Percentiles rank a stretch among this genome's conserved stretches.
Evolutionary conservation across 768 basidiomycete genomes (phyloP).

Genomic region (Saitozyma podzolica): DNA sequence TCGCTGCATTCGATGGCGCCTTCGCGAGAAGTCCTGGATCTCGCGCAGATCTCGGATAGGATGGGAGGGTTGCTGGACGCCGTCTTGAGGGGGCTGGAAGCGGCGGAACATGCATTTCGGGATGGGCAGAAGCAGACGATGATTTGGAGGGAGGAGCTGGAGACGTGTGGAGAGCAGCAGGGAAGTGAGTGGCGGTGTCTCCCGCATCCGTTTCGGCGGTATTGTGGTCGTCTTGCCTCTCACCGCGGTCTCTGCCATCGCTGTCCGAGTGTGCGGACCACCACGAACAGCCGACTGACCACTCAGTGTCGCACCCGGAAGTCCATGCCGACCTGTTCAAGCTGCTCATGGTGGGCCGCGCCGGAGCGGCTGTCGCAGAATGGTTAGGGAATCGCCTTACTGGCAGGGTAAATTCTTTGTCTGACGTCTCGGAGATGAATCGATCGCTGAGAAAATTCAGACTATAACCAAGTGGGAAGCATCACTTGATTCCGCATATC

Average conservation of each 20-base stretch:
- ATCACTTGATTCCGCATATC: slow-evolving; percentile 19
- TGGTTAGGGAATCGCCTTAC: slow-evolving; percentile 44
- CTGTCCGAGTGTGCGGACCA: too few relatives aligned
- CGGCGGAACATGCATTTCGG: slow-evolving; percentile 21
- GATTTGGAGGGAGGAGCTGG: slow-evolving; percentile 44
- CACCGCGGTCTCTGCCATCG: too few relatives aligned
- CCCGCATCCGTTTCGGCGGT: neutral
- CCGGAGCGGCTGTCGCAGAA: slow-evolving; percentile 31
- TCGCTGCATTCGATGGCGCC: too few relatives aligned
- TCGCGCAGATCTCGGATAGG: slow-evolving; percentile 24
- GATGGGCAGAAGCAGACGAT: slow-evolving; percentile 43
- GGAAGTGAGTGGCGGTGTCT: slow-evolving; percentile 28
- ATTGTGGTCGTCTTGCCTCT: too few relatives aligned
- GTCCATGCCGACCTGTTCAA: slow-evolving; percentile 41
- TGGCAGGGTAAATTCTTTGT: slow-evolving; percentile 22
- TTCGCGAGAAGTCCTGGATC: slow-evolving; percentile 3
- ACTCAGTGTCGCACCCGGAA: slow-evolving; percentile 24
- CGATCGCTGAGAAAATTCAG: slow-evolving; percentile 16
- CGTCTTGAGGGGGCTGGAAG: slow-evolving; percentile 32
- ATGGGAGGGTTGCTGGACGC: slow-evolving; percentile 22
- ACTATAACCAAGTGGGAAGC: slow-evolving; percentile 42
- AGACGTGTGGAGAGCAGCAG: slow-evolving; percentile 39
- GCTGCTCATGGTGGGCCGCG: slow-evolving; percentile 38
- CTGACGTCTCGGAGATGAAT: neutral
- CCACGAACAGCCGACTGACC: neutral